Evolutionary conservation across 768 basidiomycete genomes (phyloP), one percentile per base, ranked within the genome.

Genomic region (Boletus pseudopeckii): DNA sequence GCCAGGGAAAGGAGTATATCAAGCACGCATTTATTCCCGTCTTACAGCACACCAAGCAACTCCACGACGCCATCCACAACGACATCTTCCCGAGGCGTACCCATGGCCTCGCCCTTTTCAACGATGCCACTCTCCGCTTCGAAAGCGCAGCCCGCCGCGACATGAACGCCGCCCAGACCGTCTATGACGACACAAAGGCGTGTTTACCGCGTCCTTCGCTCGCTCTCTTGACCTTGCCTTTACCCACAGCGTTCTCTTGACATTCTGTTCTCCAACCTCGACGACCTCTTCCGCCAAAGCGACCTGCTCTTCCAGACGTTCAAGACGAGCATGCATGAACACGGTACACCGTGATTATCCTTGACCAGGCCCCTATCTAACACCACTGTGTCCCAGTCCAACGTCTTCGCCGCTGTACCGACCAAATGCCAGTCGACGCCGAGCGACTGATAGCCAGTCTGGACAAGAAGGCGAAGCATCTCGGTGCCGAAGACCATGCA

Each of bases 381-480:
- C 54, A 28, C 52, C 54, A 34, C 57, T 34, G 13, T 49, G 36
- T 37, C 41, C n/a, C 58, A 84, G 83, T 77, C 32, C 74, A 74
- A 8, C 77, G 74, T 18, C 74, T 77, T 1, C 65, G 75, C 18
- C 72, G 71, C 24, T 63, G 65, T 24, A 58, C 82, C 32, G 73
- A 76, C 55, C 75, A 71, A 20, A 61, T 80, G n/a, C 82, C 84
- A 5, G 73, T 63, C 30, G 75, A 77, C 42, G 66, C 81, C 32
- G 86, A 87, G 60, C 75, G 75, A 40, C 74, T 74, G 8, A 78
- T 85, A 45, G 68, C 74, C 2, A 66, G 63, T 13, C 69, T 83
- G 8, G 85, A 88, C 56, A 84, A 81, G 66, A 77, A 78, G 53
- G 70, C 72, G 55, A 82, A 78, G 55, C 69, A 70, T 14, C 60